phyloP scores from a whole-genome alignment of 2,329 filamentous ascomycete genomes.

The Lojkania enalia region DNA sequence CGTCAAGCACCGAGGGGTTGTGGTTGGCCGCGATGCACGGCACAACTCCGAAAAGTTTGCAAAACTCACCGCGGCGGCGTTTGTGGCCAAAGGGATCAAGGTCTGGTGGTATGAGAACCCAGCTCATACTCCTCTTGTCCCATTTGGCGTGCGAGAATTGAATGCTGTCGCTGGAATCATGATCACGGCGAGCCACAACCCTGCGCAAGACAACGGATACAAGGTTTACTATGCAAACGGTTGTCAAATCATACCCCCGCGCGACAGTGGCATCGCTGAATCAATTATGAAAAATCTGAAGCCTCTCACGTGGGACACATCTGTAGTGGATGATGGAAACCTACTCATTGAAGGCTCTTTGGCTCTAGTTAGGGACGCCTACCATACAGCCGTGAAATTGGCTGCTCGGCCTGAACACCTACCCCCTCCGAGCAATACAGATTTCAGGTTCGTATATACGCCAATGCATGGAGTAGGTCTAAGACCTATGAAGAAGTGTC shows the following conservation, averaged over 20 bases:
- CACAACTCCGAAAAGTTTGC: conserved; percentile 66
- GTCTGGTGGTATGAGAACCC: conserved; percentile 62
- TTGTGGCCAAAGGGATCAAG: conserved; percentile 60
- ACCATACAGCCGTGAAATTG: conserved; percentile 49
- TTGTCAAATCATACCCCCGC: conserved; percentile 67
- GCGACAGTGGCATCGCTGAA: conserved; percentile 61
- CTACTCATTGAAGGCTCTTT: conserved; percentile 49
- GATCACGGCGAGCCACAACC: conserved; percentile 69
- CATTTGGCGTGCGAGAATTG: conserved; percentile 60
- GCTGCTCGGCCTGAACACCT: conserved; percentile 40
- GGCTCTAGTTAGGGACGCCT: conserved; percentile 47
- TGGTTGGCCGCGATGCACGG: conserved; percentile 66
- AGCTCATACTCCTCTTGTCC: conserved; percentile 64
- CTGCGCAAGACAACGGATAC: conserved; percentile 67
- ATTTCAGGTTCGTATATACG: conserved; percentile 57
- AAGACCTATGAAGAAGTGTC: conserved; percentile 49
- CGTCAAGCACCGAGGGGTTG: conserved; percentile 53
- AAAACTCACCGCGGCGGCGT: conserved; percentile 61
- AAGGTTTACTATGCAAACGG: conserved; percentile 70
- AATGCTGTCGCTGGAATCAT: conserved; percentile 63
- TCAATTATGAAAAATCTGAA: conserved; percentile 60
- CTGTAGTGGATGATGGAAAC: conserved; percentile 45
- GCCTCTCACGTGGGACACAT: conserved; percentile 55
- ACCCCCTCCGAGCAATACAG: conserved; percentile 23
- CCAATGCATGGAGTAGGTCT: conserved; percentile 62